Conservation (phyloP, 257 asterid species). For the Hygrophila difformis region DNA sequence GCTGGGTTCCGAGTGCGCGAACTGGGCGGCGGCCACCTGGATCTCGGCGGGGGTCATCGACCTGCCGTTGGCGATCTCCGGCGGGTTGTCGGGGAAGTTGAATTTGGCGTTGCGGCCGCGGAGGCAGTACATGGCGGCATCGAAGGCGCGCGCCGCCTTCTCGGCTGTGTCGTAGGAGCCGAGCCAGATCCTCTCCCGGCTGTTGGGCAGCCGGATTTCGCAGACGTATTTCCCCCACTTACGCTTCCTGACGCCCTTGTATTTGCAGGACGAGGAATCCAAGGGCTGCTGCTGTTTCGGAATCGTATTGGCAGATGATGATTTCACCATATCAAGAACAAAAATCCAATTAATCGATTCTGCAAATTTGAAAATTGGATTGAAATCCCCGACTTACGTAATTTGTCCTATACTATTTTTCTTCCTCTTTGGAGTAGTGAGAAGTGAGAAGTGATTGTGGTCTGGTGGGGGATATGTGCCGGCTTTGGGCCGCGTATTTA, state of each 20-base stretch:
- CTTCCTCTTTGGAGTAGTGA: background rate
- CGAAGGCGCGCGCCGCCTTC: slow-evolving; percentile 74
- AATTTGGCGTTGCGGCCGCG: slow-evolving; percentile 51
- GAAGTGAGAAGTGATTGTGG: background rate
- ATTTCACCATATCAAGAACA: slow-evolving; percentile 46
- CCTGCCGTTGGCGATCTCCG: slow-evolving; percentile 35
- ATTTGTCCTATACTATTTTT: no score
- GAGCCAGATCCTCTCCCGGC: slow-evolving; percentile 65
- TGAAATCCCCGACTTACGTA: no score
- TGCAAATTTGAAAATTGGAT: no score
- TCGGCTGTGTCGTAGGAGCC: slow-evolving; percentile 61
- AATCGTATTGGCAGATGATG: slow-evolving; percentile 8
- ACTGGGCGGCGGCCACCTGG: slow-evolving; percentile 49
- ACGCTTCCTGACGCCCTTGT: slow-evolving; percentile 52
- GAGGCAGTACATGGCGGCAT: slow-evolving; percentile 57
- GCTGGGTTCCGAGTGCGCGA: slow-evolving; percentile 32
- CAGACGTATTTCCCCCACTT: slow-evolving; percentile 73
- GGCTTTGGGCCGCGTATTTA: slow-evolving; percentile 22
- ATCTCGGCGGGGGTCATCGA: slow-evolving; percentile 47
- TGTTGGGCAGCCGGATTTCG: slow-evolving; percentile 60
- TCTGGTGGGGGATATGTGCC: slow-evolving; percentile 19
- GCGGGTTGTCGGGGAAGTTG: slow-evolving; percentile 47
- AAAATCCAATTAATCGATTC: no score
- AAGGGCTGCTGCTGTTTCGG: slow-evolving; percentile 7
- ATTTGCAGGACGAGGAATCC: slow-evolving; percentile 13